Conservation (phyloP, 2,329 filamentous ascomycete genomes). For the Trichophyton mentagrophytes region DNA sequence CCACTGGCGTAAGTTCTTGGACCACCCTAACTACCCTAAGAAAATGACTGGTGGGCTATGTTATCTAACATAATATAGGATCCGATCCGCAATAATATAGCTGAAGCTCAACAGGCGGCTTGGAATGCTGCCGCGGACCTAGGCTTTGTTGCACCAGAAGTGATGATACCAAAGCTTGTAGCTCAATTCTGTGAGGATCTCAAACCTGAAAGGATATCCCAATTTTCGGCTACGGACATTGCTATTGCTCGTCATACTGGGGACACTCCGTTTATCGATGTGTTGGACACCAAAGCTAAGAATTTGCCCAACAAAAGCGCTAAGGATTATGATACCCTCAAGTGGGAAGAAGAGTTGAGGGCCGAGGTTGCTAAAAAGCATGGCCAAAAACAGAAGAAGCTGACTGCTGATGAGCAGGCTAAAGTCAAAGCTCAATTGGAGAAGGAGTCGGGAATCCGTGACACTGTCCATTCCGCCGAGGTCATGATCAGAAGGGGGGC, state of each 20-base stretch:
- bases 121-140: conserved; percentile 79
- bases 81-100: conserved; percentile 24
- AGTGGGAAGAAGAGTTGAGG: conserved; percentile 91
- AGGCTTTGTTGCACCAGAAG: conserved; percentile 81
- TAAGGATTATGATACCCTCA: conserved; percentile 89
- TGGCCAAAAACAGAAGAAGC: conserved; percentile 69
- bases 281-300: conserved; percentile 69
- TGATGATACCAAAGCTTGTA: conserved; percentile 63
- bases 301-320: conserved; percentile 69
- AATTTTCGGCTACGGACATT: conserved; percentile 73
- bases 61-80: conserved; percentile 16
- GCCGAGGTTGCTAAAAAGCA: conserved; percentile 85
- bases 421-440: conserved; percentile 84
- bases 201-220: conserved; percentile 52
- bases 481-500: conserved; percentile 67
- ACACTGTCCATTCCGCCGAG: conserved; percentile 56
- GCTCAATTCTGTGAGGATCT: conserved; percentile 63
- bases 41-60: background rate
- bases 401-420: conserved; percentile 73
- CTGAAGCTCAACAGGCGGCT: conserved; percentile 49
- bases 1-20: conserved; percentile 41
- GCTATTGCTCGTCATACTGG: conserved; percentile 87
- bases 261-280: conserved; percentile 78
- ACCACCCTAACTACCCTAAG: conserved; percentile 17
- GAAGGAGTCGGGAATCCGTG: conserved; percentile 71